Conservation (phyloP, 2,329 filamentous ascomycete species). For the Colletotrichum gloeosporioides region DNA sequence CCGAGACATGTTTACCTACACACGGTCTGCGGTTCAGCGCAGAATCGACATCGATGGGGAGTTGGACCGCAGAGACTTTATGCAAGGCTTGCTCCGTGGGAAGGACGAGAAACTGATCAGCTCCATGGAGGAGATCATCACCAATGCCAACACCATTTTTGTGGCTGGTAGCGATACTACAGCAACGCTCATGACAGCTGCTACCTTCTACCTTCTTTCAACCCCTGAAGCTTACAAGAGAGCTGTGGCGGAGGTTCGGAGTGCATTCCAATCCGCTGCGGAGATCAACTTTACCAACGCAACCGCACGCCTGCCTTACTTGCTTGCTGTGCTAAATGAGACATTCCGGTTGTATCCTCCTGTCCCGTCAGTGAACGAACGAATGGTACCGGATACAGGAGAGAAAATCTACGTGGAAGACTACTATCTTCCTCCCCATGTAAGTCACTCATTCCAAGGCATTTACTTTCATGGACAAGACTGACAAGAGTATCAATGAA, state of each 20-base stretch:
- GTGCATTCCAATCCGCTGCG: conserved; percentile 32
- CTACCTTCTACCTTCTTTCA: background rate
- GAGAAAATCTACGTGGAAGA: background rate
- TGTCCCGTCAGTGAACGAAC: background rate
- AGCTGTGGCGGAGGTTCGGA: conserved; percentile 41
- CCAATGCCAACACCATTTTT: conserved; percentile 13
- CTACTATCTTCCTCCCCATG: background rate
- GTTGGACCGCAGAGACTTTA: conserved; percentile 20
- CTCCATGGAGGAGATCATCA: background rate
- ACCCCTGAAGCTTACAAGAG: conserved; percentile 10
- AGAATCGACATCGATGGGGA: conserved; percentile 5
- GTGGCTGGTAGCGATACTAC: conserved; percentile 38
- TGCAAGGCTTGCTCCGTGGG: conserved; percentile 16
- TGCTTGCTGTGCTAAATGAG: background rate
- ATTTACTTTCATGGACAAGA: background rate
- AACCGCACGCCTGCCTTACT: conserved; percentile 30
- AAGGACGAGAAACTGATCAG: background rate
- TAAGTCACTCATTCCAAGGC: background rate
- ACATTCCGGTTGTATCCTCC: conserved; percentile 3
- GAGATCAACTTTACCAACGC: conserved; percentile 40
- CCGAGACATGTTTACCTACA: background rate
- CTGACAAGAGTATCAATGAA: background rate
- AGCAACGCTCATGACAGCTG: conserved; percentile 32
- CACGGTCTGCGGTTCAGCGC: background rate
- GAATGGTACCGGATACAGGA: background rate